phyloP scores from a whole-genome alignment of 1,139 yeast genomes.

The Wickerhamiella pararugosa region DNA sequence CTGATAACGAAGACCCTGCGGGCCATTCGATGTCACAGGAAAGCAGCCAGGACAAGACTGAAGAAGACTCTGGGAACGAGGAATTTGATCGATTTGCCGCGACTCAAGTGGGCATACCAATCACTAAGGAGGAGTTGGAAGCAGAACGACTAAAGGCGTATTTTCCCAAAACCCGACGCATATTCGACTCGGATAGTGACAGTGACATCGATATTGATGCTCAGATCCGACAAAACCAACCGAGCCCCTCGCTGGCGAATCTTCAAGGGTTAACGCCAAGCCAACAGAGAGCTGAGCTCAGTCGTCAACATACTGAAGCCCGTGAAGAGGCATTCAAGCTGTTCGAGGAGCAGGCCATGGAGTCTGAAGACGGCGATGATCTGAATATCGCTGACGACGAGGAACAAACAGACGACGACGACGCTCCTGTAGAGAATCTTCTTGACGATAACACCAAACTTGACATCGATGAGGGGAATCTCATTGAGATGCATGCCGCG shows the following conservation, averaged over 20 bases:
- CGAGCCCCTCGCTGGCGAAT: neutral
- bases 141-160: neutral
- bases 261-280: neutral
- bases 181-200: neutral
- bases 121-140: neutral
- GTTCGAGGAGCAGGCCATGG: constrained; percentile 4
- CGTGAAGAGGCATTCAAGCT: neutral
- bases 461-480: neutral
- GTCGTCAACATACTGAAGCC: neutral
- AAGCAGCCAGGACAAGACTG: neutral
- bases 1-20: neutral
- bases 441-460: constrained; percentile 4
- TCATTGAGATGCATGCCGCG: neutral
- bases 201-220: neutral
- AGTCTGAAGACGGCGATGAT: constrained; percentile 3
- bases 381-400: neutral
- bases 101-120: neutral
- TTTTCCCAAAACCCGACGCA: neutral
- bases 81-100: neutral
- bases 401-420: neutral
- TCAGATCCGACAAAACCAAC: neutral
- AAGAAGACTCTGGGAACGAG: neutral
- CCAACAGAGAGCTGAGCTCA: constrained; percentile 3
- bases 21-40: neutral
- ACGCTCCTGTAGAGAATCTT: neutral